Base-by-base conservation (phyloP, 202 grass and related monocot genomes). In the Hordeum pubiflorum region DNA sequence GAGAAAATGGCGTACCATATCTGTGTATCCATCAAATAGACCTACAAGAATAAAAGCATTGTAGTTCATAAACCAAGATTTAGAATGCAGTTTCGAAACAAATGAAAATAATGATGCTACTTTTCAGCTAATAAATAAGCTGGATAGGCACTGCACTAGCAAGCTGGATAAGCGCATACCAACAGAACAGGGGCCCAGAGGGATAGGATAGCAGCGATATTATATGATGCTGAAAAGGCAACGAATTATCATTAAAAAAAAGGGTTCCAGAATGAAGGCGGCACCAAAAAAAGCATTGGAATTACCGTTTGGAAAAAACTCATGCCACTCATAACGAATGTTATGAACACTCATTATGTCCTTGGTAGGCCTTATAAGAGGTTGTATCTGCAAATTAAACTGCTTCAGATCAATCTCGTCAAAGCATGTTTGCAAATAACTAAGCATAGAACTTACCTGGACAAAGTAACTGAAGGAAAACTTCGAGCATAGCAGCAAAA, bases 21-120 rank as follows among this genome's bases (percentile, higher is more conserved):
- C 81, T 97, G 94, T 63, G 94, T 94, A 80, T 97, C 94, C 94
- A 97, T 94, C 62, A 97, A 94, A 66, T 97, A 97, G n/a, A 97
- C 91, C 94, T 97, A 54, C 61, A 86, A 78, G 79, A 69, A 69
- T 76, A 36, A 60, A 50, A 83, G 61, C n/a, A 39, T 68, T 18
- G 48, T 14, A 75, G 18, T 58, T 48, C 22, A 68, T 24, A 46
- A 75, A 76, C 63, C 21, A 67, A 34, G 63, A 69, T 63, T 69
- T 24, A 63, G 41, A 41, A 58, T 52, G 75, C 50, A n/a, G 62
- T 61, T 76, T 44, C 33, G 56, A 75, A 85, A 43, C 26, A 21
- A 76, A 57, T 26, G 17, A 11, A 4, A 58, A 71, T 31, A 81
- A 17, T 56, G 18, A 46, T 61, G 72, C 70, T 54, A 73, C 7